A percentile compares a stretch with the other conserved stretches of the same genome.
Conservation (phyloP, 352 stramenopile genomes). For the Phytopythium boreale region DNA sequence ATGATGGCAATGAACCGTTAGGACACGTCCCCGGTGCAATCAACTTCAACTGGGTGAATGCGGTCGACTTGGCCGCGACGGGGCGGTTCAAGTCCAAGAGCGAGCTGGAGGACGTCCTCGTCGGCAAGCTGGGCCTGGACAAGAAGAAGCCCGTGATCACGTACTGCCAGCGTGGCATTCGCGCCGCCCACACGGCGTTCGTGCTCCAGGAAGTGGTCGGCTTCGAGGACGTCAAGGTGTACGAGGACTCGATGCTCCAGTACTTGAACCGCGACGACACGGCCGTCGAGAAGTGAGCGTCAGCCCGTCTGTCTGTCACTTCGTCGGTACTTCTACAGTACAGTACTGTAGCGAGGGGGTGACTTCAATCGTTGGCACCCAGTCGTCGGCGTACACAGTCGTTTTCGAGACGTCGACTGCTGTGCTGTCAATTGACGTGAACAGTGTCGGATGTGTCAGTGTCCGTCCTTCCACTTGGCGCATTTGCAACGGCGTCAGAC, state of each 20-base stretch:
- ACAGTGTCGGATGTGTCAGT: background rate
- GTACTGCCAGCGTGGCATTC: slow-evolving; percentile 75
- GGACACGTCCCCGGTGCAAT: slow-evolving; percentile 68
- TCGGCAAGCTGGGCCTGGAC: slow-evolving; percentile 30
- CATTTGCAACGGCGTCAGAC: slow-evolving; percentile 1
- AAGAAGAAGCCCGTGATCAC: slow-evolving; percentile 57
- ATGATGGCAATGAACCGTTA: background rate
- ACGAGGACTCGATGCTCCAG: slow-evolving; percentile 78
- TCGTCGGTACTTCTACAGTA: background rate
- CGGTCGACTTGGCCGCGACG: slow-evolving; percentile 38
- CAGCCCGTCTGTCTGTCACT: background rate
- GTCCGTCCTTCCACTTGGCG: background rate
- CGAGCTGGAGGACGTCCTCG: slow-evolving; percentile 49
- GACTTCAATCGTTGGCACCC: background rate
- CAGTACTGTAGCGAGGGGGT: background rate
- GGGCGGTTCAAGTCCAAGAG: slow-evolving; percentile 59
- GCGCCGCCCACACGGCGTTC: slow-evolving; percentile 65
- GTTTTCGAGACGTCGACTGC: background rate
- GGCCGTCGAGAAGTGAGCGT: slow-evolving; percentile 28
- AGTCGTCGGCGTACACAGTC: background rate
- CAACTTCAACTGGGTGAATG: slow-evolving; percentile 73
- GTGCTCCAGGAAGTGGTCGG: slow-evolving; percentile 58
- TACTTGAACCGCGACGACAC: slow-evolving; percentile 75
- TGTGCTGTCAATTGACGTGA: too few species aligned
- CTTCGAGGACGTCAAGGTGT: slow-evolving; percentile 53